Percentiles rank a stretch among this genome's conserved stretches.
Conservation (phyloP, 2,329 filamentous ascomycete species). For the Septoria linicola region DNA sequence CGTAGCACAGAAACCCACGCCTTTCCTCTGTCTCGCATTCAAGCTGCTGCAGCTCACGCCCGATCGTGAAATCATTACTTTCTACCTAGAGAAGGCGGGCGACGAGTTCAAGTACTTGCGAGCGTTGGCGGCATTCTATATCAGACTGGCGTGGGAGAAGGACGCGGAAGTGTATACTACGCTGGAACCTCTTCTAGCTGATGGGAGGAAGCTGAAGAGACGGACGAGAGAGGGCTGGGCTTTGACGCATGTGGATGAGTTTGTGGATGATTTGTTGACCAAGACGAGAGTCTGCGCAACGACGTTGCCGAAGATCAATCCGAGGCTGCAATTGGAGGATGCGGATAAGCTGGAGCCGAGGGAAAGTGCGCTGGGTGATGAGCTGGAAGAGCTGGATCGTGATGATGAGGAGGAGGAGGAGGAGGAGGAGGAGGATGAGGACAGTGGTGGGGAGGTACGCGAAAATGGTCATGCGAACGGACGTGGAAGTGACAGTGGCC, state of each 20-base stretch:
- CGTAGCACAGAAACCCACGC: slow-evolving; percentile 77
- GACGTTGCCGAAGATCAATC: slow-evolving; percentile 86
- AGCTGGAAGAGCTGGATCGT: slow-evolving; percentile 67
- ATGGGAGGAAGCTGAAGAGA: slow-evolving; percentile 78
- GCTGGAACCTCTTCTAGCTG: slow-evolving; percentile 79
- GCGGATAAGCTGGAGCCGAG: slow-evolving; percentile 82
- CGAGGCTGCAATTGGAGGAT: slow-evolving; percentile 80
- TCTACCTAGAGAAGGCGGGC: slow-evolving; percentile 75
- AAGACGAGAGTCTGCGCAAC: slow-evolving; percentile 91
- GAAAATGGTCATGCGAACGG: slow-evolving; percentile 23
- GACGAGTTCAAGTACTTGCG: slow-evolving; percentile 76
- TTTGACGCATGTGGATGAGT: slow-evolving; percentile 83
- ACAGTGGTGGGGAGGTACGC: slow-evolving; percentile 28
- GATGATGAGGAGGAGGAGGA: slow-evolving; percentile 49
- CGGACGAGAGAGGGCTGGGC: slow-evolving; percentile 71
- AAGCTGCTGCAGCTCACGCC: slow-evolving; percentile 90
- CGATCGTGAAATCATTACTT: slow-evolving; percentile 70
- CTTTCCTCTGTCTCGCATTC: slow-evolving; percentile 91
- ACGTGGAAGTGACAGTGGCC: slow-evolving; percentile 11
- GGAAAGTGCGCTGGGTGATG: slow-evolving; percentile 76
- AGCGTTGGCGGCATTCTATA: slow-evolving; percentile 86
- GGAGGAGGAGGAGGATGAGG: slow-evolving; percentile 38
- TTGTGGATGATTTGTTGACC: slow-evolving; percentile 85
- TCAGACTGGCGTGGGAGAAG: slow-evolving; percentile 80
- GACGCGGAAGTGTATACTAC: slow-evolving; percentile 77